Conservation (phyloP, 495 filamentous ascomycete species). For the Paragyromitra xinjiangensis region DNA sequence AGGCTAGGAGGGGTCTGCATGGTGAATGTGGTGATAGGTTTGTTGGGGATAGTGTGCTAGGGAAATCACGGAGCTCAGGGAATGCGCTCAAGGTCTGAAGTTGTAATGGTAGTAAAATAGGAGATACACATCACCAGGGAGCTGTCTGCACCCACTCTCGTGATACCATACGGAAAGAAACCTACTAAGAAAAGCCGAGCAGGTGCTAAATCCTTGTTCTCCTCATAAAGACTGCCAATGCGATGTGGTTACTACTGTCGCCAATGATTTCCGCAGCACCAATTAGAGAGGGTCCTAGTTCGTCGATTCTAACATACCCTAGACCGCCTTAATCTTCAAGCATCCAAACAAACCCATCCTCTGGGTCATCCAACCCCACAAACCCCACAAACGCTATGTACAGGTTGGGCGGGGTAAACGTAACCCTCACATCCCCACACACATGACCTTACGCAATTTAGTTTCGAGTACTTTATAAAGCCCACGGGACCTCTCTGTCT, state of each 20-base stretch:
- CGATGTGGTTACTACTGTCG: not conserved
- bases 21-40: too few relatives aligned
- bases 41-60: too few relatives aligned
- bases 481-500: not conserved
- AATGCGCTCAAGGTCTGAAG: too few relatives aligned
- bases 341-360: not conserved
- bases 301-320: not conserved
- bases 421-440: not conserved
- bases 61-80: too few relatives aligned
- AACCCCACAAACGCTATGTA: not conserved
- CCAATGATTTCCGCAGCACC: not conserved
- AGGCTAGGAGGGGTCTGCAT: too few relatives aligned
- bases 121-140: too few relatives aligned
- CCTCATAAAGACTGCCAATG: not conserved
- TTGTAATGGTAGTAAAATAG: too few relatives aligned
- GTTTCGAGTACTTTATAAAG: not conserved
- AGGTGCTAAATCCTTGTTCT: too few relatives aligned
- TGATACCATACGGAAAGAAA: too few relatives aligned
- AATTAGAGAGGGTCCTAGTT: not conserved
- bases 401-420: not conserved
- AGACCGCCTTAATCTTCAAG: not conserved
- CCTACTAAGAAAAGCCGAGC: too few relatives aligned
- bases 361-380: not conserved
- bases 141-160: too few relatives aligned
- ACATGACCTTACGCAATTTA: not conserved